Evolutionary conservation across 108 stramenopile species (phyloP).

Genomic region (Cyclotella atomus): DNA sequence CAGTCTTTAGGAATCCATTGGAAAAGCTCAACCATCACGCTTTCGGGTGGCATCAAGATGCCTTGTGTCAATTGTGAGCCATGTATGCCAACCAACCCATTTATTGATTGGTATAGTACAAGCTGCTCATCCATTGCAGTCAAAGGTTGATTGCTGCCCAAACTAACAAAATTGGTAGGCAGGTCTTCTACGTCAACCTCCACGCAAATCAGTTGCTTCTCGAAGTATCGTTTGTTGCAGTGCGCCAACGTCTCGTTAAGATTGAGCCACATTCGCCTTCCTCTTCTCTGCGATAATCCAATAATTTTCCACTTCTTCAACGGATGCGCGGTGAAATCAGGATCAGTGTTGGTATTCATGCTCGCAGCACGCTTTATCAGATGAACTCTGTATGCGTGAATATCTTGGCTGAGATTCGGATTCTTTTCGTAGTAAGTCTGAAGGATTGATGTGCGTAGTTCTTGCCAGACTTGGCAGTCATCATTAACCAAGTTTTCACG

Average conservation of each 20-base stretch:
- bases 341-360: background rate
- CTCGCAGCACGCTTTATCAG: slow-evolving; percentile 4
- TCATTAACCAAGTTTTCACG: background rate
- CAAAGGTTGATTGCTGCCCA: slow-evolving; percentile 6
- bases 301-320: slow-evolving; percentile 25
- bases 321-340: background rate
- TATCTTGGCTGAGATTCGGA: slow-evolving; percentile 22
- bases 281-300: slow-evolving; percentile 25
- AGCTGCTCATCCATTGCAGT: slow-evolving; percentile 25
- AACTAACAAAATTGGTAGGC: slow-evolving; percentile 16
- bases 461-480: slow-evolving; percentile 25
- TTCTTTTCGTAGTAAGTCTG: slow-evolving; percentile 9
- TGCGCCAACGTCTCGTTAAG: slow-evolving; percentile 7
- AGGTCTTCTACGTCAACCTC: slow-evolving; percentile 42
- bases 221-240: slow-evolving; percentile 13
- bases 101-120: slow-evolving; percentile 32
- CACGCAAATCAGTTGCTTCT: slow-evolving; percentile 26
- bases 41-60: slow-evolving; percentile 32
- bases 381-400: slow-evolving; percentile 4
- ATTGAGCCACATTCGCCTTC: slow-evolving; percentile 27
- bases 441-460: slow-evolving; percentile 10
- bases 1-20: slow-evolving; percentile 33
- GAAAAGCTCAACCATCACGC: slow-evolving; percentile 42
- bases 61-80: slow-evolving; percentile 51
- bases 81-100: slow-evolving; percentile 52